phyloP scores from a whole-genome alignment of 768 basidiomycete species.

The Lactarius evosmus region DNA sequence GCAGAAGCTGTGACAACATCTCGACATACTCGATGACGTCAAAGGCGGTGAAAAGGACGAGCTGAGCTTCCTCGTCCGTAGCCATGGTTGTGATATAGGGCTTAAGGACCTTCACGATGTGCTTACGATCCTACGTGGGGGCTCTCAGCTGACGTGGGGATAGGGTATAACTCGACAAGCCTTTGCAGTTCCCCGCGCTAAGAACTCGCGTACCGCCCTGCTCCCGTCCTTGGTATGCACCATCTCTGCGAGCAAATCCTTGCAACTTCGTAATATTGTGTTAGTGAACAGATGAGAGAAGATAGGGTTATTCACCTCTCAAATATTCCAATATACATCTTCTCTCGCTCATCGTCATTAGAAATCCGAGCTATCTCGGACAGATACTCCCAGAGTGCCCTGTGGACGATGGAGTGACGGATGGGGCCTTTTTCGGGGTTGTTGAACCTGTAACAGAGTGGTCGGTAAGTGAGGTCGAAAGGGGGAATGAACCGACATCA shows the following conservation, averaged over 20 bases:
- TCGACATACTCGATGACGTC: slow-evolving; percentile 80
- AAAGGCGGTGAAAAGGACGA: slow-evolving; percentile 84
- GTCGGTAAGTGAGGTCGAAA: not conserved
- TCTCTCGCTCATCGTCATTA: slow-evolving; percentile 68
- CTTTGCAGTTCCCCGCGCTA: slow-evolving; percentile 81
- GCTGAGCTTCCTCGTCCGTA: slow-evolving; percentile 83
- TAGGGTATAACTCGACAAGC: slow-evolving; percentile 36
- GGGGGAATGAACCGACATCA: slow-evolving; percentile 53
- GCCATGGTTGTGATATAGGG: slow-evolving; percentile 89
- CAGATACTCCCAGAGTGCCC: slow-evolving; percentile 84
- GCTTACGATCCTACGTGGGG: slow-evolving; percentile 74
- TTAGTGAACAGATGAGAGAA: not conserved
- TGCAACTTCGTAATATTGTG: slow-evolving; percentile 48
- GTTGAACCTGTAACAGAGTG: slow-evolving; percentile 62
- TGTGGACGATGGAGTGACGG: slow-evolving; percentile 84
- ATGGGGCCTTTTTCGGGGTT: slow-evolving; percentile 89
- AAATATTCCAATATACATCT: slow-evolving; percentile 72
- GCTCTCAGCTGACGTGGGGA: not conserved
- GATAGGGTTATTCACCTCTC: slow-evolving; percentile 51
- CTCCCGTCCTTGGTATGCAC: slow-evolving; percentile 93
- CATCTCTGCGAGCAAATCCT: slow-evolving; percentile 86
- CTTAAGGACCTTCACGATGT: slow-evolving; percentile 83
- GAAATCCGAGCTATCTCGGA: slow-evolving; percentile 52
- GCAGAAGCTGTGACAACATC: not conserved
- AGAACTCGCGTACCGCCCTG: slow-evolving; percentile 78